Conservation (phyloP, 345 rosid genomes). For the Aquilaria sinensis region DNA sequence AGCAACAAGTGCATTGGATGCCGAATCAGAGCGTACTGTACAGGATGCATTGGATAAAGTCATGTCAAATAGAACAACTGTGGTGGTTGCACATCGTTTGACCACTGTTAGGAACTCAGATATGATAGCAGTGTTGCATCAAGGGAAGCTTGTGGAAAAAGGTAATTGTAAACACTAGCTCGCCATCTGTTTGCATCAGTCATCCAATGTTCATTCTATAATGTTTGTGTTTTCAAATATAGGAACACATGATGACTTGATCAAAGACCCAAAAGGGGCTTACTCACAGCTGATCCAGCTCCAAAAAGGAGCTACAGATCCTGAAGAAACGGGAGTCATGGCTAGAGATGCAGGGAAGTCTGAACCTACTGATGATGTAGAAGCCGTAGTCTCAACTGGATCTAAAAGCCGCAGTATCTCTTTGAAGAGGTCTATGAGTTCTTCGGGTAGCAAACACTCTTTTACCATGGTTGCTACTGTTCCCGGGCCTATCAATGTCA, state of each 20-base stretch:
- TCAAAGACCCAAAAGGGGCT: slow-evolving; percentile 55
- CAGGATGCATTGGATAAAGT: slow-evolving; percentile 69
- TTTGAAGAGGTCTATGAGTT: slow-evolving; percentile 29
- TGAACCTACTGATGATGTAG: slow-evolving; percentile 5
- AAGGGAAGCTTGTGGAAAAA: slow-evolving; percentile 73
- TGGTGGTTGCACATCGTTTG: slow-evolving; percentile 83
- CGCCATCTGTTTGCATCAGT: neutral
- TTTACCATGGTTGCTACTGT: slow-evolving; percentile 28
- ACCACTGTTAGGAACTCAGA: slow-evolving; percentile 76
- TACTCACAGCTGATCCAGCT: slow-evolving; percentile 61
- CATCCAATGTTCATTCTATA: neutral
- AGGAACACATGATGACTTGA: slow-evolving; percentile 66
- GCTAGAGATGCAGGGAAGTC: slow-evolving; percentile 15
- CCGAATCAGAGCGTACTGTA: slow-evolving; percentile 76
- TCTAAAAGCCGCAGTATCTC: slow-evolving; percentile 24
- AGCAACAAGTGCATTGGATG: slow-evolving; percentile 83
- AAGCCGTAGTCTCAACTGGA: slow-evolving; percentile 12
- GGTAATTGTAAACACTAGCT: slow-evolving; percentile 31
- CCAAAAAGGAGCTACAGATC: slow-evolving; percentile 29
- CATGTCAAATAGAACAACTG: slow-evolving; percentile 66
- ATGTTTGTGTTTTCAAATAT: neutral
- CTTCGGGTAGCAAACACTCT: slow-evolving; percentile 40
- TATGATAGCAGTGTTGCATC: slow-evolving; percentile 63
- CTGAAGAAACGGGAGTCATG: slow-evolving; percentile 14
- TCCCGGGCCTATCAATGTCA: slow-evolving; percentile 21